Percentiles rank a stretch among this genome's conserved stretches.
phyloP scores from a whole-genome alignment of 2,329 filamentous ascomycete species.

The Harringtonia aguacate region DNA sequence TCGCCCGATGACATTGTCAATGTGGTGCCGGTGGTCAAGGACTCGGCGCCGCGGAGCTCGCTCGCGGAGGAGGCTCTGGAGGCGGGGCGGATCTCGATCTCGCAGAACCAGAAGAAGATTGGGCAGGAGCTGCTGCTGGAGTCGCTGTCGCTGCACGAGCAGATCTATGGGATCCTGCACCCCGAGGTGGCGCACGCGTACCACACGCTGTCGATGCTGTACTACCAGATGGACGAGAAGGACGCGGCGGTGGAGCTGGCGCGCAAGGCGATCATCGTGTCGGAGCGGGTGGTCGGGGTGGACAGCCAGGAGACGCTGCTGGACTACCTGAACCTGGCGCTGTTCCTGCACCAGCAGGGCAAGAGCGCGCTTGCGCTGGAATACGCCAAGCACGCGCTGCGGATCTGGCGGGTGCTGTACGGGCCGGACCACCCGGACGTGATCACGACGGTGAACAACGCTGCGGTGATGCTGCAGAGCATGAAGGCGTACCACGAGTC shows the following conservation, averaged over 20 bases:
- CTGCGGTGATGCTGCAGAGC: conserved; percentile 94
- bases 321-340: conserved; percentile 87
- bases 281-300: conserved; percentile 85
- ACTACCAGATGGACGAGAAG: conserved; percentile 97
- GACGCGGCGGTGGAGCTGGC: conserved; percentile 89
- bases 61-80: conserved; percentile 94
- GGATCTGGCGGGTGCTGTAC: conserved; percentile 96
- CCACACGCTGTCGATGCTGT: conserved; percentile 88
- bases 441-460: conserved; percentile 98
- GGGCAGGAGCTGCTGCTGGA: conserved; percentile 94
- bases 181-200: conserved; percentile 94
- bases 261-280: conserved; percentile 91
- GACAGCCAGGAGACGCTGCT: conserved; percentile 91
- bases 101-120: conserved; percentile 89
- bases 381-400: conserved; percentile 81
- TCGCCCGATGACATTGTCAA: conserved; percentile 78
- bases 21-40: conserved; percentile 89
- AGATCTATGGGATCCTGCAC: conserved; percentile 96
- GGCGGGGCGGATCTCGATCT: conserved; percentile 89
- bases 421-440: conserved; percentile 89
- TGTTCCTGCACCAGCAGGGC: conserved; percentile 87
- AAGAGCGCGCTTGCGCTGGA: conserved; percentile 81
- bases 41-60: conserved; percentile 80
- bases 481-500: conserved; percentile 93
- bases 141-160: conserved; percentile 90